Conservation (phyloP, 495 filamentous ascomycete species). For the Aspergillus olivimuriae region DNA sequence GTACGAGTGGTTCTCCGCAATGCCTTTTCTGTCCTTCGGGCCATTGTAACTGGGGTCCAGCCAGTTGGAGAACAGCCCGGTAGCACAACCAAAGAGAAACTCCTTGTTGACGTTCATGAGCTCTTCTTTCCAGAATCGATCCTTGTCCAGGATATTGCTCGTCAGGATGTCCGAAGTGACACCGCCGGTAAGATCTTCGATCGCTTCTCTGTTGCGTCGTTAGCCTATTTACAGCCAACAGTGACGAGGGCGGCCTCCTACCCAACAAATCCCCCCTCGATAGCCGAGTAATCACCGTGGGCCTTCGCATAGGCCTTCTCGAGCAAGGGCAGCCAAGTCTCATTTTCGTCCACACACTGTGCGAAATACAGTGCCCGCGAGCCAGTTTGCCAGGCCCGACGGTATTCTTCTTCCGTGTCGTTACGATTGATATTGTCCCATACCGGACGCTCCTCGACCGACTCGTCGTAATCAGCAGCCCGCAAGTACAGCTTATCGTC, state of each 20-base stretch:
- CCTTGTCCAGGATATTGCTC: conserved; percentile 78
- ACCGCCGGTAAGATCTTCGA: conserved; percentile 90
- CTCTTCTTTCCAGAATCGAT: conserved; percentile 84
- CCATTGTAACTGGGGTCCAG: conserved; percentile 34
- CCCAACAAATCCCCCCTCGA: conserved; percentile 80
- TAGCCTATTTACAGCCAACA: too few relatives aligned
- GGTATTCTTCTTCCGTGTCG: conserved; percentile 73
- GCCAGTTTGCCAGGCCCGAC: conserved; percentile 65
- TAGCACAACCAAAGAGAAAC: conserved; percentile 81
- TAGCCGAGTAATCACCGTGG: conserved; percentile 78
- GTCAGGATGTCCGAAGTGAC: conserved; percentile 78
- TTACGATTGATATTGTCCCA: conserved; percentile 67
- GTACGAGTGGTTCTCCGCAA: conserved; percentile 79
- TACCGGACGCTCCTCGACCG: conserved; percentile 53
- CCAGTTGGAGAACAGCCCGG: conserved; percentile 56
- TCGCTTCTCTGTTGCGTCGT: conserved; percentile 57
- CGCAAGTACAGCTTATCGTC: conserved; percentile 81
- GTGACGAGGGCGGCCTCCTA: too few relatives aligned
- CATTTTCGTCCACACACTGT: conserved; percentile 75
- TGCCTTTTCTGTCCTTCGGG: conserved; percentile 58
- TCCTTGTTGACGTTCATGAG: conserved; percentile 78
- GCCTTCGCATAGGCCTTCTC: conserved; percentile 98
- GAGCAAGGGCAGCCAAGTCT: conserved; percentile 90
- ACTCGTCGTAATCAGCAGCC: conserved; percentile 77
- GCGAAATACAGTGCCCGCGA: conserved; percentile 80